Evolutionary conservation across 257 asterid species (phyloP).

Genomic region (Jasminum sambac): DNA sequence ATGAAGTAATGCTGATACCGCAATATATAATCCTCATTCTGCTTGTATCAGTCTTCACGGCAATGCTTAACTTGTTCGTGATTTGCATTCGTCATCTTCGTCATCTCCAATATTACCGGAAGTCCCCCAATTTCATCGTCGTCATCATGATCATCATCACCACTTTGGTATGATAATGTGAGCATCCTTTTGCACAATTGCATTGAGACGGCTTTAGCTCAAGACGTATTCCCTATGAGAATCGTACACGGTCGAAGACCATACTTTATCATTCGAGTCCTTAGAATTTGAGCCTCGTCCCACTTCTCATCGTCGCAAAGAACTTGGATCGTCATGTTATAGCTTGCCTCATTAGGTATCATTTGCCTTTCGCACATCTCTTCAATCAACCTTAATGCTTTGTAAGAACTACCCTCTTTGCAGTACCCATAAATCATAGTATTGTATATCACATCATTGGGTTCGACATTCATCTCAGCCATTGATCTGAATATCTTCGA

Average conservation of each 20-base stretch:
- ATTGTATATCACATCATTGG: constrained; percentile 63
- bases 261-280: constrained; percentile 50
- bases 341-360: constrained; percentile 69
- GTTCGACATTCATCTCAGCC: constrained; percentile 46
- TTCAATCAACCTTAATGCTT: constrained; percentile 53
- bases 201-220: constrained; percentile 17
- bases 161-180: neutral
- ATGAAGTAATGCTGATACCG: too few species aligned
- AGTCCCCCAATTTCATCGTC: too few species aligned
- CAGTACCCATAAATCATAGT: constrained; percentile 70
- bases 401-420: constrained; percentile 65
- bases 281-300: constrained; percentile 49
- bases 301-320: constrained; percentile 55
- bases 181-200: constrained; percentile 3
- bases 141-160: neutral
- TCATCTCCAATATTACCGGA: too few species aligned
- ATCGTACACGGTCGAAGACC: constrained; percentile 46
- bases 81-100: too few species aligned
- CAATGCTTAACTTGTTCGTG: too few species aligned
- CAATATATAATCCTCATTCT: too few species aligned
- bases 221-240: constrained; percentile 29
- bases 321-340: constrained; percentile 52
- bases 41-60: too few species aligned
- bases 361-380: constrained; percentile 62
- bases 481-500: constrained; percentile 56